Evolutionary conservation across 768 basidiomycete species (phyloP), one percentile per base, ranked within the genome.

Genomic region (Mrakia blollopis): DNA sequence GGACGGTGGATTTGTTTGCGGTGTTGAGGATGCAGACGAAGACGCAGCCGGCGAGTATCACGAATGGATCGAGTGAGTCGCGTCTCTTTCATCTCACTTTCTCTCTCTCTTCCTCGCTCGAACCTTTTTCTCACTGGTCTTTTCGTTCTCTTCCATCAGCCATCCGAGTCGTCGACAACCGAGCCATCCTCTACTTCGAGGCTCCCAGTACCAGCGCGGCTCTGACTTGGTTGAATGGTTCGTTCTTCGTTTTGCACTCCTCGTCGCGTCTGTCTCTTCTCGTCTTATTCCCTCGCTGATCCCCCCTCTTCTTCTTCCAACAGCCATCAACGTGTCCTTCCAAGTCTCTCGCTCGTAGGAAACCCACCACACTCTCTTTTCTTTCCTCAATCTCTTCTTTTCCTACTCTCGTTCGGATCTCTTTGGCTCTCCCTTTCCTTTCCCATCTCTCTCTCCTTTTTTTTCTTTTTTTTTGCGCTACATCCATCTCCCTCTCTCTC

Each of bases 1-100:
- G 89, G 5, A 84, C 82, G 32, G 93, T 98, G 41, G 95, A 98
- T 82, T 86, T 98, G n/a, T 98, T 93, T 91, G 94, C 94, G 47
- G 96, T 98, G 44, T 85, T 98, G 78, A 88, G 96, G 61, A 94
- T 99, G 93, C 93, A 95, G 83, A 96, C 94, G 0, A 82, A 94
- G 62, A 90, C 91, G 8, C 92, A 94, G 81, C 94, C 92, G 8
- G 93, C 92, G 25, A 93, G 91, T 79, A 92, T 94, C 75, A 91
- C 93, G 35, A 91, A 94, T 82, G 92, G 92, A 60, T 94, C 91
- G 82, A 89, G 92, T 91, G 82, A 79, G 28, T 37, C 30, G 30
- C 35, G 30, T 44, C 57, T 18, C 30, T 3, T 14, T 8, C n/a
- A 32, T 3, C 23, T 8, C n/a, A 32, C 41, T 23, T 37, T 32